Percentiles rank a stretch among this genome's conserved stretches.
These are phyloP conservation scores for Russula ochroleuca DNA, from an alignment of 768 basidiomycete species.

Conservation along the genomic window DNA sequence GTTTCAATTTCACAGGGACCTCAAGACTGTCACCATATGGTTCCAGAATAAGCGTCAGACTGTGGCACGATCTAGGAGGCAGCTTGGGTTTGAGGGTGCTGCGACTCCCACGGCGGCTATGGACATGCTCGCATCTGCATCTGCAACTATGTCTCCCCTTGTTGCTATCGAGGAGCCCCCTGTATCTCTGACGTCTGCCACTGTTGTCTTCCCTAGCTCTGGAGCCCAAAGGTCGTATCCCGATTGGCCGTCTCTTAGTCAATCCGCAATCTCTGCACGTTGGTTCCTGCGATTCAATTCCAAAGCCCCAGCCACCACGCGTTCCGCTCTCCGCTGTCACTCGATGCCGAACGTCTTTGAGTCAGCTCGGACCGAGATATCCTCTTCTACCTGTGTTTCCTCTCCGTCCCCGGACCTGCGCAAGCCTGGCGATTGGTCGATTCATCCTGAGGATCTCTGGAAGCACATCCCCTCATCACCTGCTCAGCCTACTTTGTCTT, in stretches of 20 bases:
- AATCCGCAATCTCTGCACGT: neutral
- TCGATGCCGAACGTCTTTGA: constrained; percentile 7
- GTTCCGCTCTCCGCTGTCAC: constrained; percentile 9
- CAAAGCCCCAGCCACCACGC: neutral
- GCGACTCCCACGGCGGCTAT: constrained; percentile 9
- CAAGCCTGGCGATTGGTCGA: constrained; percentile 12
- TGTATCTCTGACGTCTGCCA: neutral
- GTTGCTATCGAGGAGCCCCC: neutral
- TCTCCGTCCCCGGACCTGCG: constrained; percentile 17
- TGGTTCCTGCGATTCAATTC: neutral
- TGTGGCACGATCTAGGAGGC: constrained; percentile 34
- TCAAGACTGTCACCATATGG: constrained; percentile 62
- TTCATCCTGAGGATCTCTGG: constrained; percentile 33
- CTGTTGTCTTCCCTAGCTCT: neutral
- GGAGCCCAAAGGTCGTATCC: neutral
- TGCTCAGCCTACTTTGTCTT: constrained; percentile 24
- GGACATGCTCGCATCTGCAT: constrained; percentile 23
- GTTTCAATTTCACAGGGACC: constrained; percentile 35
- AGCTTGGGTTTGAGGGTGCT: constrained; percentile 20
- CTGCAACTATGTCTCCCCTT: constrained; percentile 25
- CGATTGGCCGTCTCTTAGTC: neutral
- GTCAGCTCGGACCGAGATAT: neutral
- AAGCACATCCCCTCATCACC: constrained; percentile 32
- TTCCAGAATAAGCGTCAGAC: constrained; percentile 79
- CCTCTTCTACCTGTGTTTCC: neutral